Evolutionary conservation across 257 asterid genomes (phyloP).

Genomic region (Ehretia macrophylla): DNA sequence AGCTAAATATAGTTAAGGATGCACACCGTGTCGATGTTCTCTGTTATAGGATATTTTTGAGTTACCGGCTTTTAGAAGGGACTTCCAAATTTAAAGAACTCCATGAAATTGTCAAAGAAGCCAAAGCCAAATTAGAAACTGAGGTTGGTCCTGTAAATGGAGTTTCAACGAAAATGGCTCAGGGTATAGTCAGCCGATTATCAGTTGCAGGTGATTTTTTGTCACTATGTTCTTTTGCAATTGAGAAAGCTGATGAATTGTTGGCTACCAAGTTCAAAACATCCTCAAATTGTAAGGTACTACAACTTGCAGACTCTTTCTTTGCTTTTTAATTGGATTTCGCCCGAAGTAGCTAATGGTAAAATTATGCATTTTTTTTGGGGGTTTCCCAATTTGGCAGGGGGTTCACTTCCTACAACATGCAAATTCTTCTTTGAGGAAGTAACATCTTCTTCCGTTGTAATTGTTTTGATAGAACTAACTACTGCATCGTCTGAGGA

Average conservation of each 20-base stretch:
- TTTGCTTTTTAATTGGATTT: constrained; percentile 54
- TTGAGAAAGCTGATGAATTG: no score
- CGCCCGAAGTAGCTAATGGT: no score
- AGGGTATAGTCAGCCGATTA: constrained; percentile 71
- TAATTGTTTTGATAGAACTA: constrained; percentile 59
- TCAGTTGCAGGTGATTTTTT: constrained; percentile 58
- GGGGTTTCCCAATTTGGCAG: no score
- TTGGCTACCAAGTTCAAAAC: constrained; percentile 31
- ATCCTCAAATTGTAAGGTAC: constrained; percentile 40
- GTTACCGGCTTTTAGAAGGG: no score
- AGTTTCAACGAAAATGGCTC: constrained; percentile 71
- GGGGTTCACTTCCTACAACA: no score
- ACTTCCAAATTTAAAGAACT: no score
- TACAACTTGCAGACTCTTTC: constrained; percentile 77
- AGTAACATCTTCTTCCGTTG: constrained; percentile 62
- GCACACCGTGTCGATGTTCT: constrained; percentile 83
- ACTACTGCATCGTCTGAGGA: constrained; percentile 35
- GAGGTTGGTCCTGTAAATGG: constrained; percentile 85
- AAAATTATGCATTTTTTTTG: no score
- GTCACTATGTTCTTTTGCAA: constrained; percentile 59
- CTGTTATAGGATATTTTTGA: no score
- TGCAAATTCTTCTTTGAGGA: constrained; percentile 82
- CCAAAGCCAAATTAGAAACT: no score
- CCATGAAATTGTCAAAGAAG: no score
- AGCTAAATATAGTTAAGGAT: constrained; percentile 72